Percentiles rank a stretch among this genome's conserved stretches.
Evolutionary conservation across 2,329 filamentous ascomycete species (phyloP).

Genomic region (Fusarium tuaranense): DNA sequence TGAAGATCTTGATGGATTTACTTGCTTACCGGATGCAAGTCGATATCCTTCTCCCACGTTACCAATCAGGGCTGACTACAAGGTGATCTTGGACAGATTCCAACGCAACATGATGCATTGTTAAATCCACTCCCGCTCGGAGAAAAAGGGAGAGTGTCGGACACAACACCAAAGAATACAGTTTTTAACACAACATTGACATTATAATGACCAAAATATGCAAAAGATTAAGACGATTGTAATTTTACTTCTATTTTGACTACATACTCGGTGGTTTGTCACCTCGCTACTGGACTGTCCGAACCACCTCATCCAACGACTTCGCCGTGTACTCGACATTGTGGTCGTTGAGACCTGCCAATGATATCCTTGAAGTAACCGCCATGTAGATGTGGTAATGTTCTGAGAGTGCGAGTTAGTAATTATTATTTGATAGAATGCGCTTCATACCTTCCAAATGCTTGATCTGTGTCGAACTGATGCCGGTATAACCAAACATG

Average conservation of each 20-base stretch:
- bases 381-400: conserved; percentile 55
- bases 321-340: conserved; percentile 46
- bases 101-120: background rate
- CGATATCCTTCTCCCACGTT: fast-evolving
- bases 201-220: background rate
- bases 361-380: conserved; percentile 52
- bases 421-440: fast-evolving
- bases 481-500: conserved; percentile 60
- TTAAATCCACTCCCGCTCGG: too few species aligned
- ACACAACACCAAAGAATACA: background rate
- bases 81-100: fast-evolving
- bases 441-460: conserved; percentile 44
- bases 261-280: background rate
- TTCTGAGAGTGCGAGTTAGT: conserved; percentile 34
- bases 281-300: background rate
- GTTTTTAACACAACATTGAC: background rate
- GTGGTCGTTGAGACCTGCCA: conserved; percentile 52
- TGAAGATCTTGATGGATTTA: background rate
- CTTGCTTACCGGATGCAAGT: background rate
- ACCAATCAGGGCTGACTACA: background rate
- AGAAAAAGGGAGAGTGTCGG: background rate
- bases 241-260: background rate
- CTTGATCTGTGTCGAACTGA: conserved; percentile 60
- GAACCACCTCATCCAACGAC: conserved; percentile 31
- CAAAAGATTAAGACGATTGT: background rate